A percentile compares a stretch with the other conserved stretches of the same genome.
Evolutionary conservation across 1,284 basidiomycete species (phyloP).

Genomic region (Ceratobasidium papillatum): DNA sequence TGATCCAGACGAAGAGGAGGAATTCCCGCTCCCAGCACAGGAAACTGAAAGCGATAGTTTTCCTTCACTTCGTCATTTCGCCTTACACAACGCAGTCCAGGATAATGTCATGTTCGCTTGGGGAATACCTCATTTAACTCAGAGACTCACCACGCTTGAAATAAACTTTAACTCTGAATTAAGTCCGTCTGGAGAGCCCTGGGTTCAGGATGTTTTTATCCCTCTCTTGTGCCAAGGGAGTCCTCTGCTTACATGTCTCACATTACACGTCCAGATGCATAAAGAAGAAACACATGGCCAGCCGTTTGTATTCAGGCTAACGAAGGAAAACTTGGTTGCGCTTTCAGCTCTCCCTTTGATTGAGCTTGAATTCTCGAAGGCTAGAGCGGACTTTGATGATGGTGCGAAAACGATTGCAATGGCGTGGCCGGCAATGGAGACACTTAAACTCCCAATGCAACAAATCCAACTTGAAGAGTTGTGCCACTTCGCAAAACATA

Average conservation of each 20-base stretch:
- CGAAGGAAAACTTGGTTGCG: background rate
- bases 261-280: background rate
- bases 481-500: background rate
- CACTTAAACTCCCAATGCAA: background rate
- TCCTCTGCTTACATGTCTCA: background rate
- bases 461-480: background rate
- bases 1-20: background rate
- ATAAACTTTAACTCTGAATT: no score
- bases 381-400: background rate
- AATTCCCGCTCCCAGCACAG: background rate
- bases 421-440: constrained; percentile 4
- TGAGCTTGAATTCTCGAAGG: background rate
- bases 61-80: background rate
- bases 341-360: background rate
- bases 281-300: background rate
- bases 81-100: no score
- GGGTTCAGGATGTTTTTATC: background rate
- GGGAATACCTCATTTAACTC: no score
- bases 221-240: background rate
- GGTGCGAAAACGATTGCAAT: background rate
- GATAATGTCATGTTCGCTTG: no score
- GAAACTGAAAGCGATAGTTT: background rate
- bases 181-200: no score
- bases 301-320: background rate
- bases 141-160: no score